A percentile compares a stretch with the other conserved stretches of the same genome.
phyloP scores from a whole-genome alignment of 371 early-diverging fungal genomes.

The Syncephalastrum sp. region DNA sequence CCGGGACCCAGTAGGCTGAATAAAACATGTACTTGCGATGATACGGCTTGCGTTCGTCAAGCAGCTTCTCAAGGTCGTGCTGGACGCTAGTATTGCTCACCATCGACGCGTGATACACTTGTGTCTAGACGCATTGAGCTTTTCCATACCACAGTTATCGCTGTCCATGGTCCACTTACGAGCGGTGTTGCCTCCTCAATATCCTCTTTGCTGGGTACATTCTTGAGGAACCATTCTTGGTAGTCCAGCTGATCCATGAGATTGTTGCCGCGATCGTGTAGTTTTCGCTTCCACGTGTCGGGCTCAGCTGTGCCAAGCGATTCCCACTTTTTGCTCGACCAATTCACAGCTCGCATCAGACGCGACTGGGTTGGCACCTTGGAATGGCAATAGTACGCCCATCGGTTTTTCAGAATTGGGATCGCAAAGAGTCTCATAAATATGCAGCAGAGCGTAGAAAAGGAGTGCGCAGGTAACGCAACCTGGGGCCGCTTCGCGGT shows the following conservation, averaged over 20 bases:
- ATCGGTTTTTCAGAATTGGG: slow-evolving; percentile 44
- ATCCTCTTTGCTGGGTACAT: slow-evolving; percentile 61
- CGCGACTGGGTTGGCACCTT: slow-evolving; percentile 39
- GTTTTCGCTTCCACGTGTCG: slow-evolving; percentile 56
- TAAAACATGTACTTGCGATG: slow-evolving; percentile 73
- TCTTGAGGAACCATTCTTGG: slow-evolving; percentile 79
- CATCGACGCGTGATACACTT: slow-evolving; percentile 43
- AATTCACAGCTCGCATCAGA: slow-evolving; percentile 52
- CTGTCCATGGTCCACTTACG: slow-evolving; percentile 17
- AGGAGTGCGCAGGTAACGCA: too few relatives aligned
- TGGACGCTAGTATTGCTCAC: slow-evolving; percentile 35
- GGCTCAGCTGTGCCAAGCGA: slow-evolving; percentile 44
- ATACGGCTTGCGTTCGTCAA: slow-evolving; percentile 58
- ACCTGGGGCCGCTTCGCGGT: too few relatives aligned
- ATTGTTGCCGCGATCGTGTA: slow-evolving; percentile 60
- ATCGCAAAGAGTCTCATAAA: slow-evolving; percentile 44
- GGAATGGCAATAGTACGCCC: slow-evolving; percentile 57
- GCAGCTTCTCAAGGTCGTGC: slow-evolving; percentile 45
- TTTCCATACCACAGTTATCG: background rate
- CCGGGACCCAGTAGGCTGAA: slow-evolving; percentile 70
- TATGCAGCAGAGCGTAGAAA: too few relatives aligned
- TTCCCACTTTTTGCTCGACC: slow-evolving; percentile 68
- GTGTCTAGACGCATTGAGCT: slow-evolving; percentile 30
- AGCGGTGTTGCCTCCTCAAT: slow-evolving; percentile 8
- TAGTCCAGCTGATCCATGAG: slow-evolving; percentile 75